phyloP scores from a whole-genome alignment of 306 rosid species.

The Cercis canadensis region DNA sequence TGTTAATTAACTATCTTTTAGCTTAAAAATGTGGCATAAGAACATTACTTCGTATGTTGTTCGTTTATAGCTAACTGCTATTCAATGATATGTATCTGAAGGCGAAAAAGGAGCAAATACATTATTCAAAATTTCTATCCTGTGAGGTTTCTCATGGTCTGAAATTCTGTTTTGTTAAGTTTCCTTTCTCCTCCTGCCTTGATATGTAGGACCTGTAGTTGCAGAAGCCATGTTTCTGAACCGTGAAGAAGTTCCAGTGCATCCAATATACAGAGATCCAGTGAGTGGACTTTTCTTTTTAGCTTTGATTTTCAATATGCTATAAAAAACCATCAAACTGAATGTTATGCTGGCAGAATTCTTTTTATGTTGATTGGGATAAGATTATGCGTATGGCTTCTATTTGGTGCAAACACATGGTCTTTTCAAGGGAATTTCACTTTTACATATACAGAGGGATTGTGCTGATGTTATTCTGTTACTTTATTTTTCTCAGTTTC shows the following conservation, averaged over 20 bases:
- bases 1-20: background rate
- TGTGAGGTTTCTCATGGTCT: constrained; percentile 16
- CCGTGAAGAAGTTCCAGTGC: constrained; percentile 94
- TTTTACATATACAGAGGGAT: too few relatives aligned
- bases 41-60: background rate
- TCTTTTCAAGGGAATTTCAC: too few relatives aligned
- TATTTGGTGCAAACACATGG: background rate
- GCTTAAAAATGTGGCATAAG: background rate
- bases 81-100: background rate
- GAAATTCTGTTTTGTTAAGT: background rate
- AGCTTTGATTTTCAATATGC: background rate
- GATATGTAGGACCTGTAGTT: constrained; percentile 88
- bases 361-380: background rate
- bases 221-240: constrained; percentile 95
- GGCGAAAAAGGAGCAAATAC: background rate
- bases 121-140: background rate
- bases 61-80: background rate
- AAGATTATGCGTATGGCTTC: background rate
- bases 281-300: constrained; percentile 51
- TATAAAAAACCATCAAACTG: background rate
- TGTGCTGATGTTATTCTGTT: too few relatives aligned
- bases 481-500: too few relatives aligned
- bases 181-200: constrained; percentile 26
- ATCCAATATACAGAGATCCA: constrained; percentile 93
- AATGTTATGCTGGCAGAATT: background rate